Evolutionary conservation across 2,329 filamentous ascomycete species (phyloP).

Genomic region (Amauroascus niger): DNA sequence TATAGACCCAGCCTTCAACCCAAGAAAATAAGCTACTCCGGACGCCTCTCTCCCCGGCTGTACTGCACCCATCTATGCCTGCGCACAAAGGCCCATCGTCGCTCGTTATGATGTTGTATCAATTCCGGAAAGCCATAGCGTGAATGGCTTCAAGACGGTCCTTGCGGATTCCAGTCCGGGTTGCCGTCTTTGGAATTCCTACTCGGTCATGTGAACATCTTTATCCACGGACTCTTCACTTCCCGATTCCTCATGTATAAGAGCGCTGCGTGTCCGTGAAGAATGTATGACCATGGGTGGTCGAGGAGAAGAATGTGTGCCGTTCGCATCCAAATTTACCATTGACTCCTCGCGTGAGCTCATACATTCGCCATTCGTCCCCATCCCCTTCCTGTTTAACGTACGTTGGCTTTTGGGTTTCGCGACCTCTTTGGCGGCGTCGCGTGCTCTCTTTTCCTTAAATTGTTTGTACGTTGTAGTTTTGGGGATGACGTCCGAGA

Average conservation of each 20-base stretch:
- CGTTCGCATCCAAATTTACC: slow-evolving; percentile 14
- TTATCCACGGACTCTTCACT: slow-evolving; percentile 32
- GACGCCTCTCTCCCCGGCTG: neutral
- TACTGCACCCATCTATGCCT: neutral
- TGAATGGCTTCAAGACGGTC: neutral
- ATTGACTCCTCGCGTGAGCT: slow-evolving; percentile 19
- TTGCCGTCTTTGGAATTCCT: neutral
- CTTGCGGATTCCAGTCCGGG: neutral
- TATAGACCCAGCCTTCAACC: neutral
- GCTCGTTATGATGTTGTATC: neutral
- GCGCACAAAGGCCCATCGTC: neutral
- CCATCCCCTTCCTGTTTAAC: slow-evolving; percentile 21
- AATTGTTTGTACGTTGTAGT: slow-evolving; percentile 71
- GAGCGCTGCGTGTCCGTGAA: slow-evolving; percentile 41
- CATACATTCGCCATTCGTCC: slow-evolving; percentile 20
- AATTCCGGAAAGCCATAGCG: neutral
- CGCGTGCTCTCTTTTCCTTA: slow-evolving; percentile 49
- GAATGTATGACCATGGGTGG: slow-evolving; percentile 28
- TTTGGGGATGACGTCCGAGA: slow-evolving; percentile 80
- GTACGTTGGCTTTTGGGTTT: slow-evolving; percentile 34
- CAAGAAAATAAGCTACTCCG: neutral
- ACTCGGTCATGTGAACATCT: slow-evolving; percentile 52
- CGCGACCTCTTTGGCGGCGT: slow-evolving; percentile 24
- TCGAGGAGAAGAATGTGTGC: slow-evolving; percentile 23
- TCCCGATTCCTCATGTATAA: slow-evolving; percentile 42